phyloP scores from a whole-genome alignment of 1,284 basidiomycete genomes.

The Pyrrhoderma noxium region DNA sequence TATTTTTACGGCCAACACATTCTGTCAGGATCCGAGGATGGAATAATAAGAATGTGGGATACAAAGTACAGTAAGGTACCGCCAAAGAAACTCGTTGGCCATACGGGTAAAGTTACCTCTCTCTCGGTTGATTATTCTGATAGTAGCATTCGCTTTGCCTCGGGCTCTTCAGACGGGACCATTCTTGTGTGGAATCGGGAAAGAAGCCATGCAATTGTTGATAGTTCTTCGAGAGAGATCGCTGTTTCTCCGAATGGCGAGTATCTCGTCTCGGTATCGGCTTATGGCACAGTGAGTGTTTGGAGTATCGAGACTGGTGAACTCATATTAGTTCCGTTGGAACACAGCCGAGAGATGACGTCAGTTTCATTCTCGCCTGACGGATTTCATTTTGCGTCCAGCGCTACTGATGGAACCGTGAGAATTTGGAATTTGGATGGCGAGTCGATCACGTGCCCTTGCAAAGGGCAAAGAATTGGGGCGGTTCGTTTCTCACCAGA shows the following conservation, averaged over 20 bases:
- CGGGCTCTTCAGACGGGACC: slow-evolving; percentile 84
- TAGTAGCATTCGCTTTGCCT: slow-evolving; percentile 79
- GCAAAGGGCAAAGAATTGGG: too few species aligned
- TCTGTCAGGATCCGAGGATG: background rate
- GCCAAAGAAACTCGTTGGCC: background rate
- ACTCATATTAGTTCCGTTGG: background rate
- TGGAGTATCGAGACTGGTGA: slow-evolving; percentile 6
- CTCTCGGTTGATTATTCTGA: slow-evolving; percentile 21
- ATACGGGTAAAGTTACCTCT: background rate
- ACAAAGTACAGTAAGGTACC: background rate
- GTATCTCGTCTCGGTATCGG: slow-evolving; percentile 2
- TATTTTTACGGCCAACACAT: slow-evolving; percentile 1
- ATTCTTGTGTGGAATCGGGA: slow-evolving; percentile 83
- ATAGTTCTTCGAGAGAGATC: slow-evolving; percentile 21
- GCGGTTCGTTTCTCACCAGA: too few species aligned
- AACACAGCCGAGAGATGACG: background rate
- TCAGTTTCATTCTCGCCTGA: background rate
- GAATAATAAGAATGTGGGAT: slow-evolving; percentile 2
- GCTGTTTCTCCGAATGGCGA: slow-evolving; percentile 5
- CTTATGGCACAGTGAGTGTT: slow-evolving; percentile 1
- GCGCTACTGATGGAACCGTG: background rate
- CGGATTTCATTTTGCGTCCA: background rate
- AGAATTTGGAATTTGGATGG: too few species aligned
- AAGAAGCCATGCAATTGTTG: slow-evolving; percentile 49
- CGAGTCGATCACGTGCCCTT: too few species aligned